Evolutionary conservation across 257 asterid species (phyloP), one percentile per base, ranked within the genome.

Genomic region (Jacaranda copaia): DNA sequence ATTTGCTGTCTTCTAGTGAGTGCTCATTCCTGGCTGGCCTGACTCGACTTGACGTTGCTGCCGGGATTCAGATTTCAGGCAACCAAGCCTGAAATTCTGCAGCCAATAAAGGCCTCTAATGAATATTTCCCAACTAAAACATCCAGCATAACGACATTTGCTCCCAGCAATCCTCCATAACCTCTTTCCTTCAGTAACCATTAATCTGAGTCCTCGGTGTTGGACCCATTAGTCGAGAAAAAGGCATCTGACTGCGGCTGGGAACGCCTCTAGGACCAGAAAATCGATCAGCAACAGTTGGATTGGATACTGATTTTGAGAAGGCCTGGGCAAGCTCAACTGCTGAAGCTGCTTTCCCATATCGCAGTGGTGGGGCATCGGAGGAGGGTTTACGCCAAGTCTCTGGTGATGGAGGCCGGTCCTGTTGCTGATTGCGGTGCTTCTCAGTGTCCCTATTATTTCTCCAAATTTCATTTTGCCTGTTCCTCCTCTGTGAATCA

Each of bases 311-410:
- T 4, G 99, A 86, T 81, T 79, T 91, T 3, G 98, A 95, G 77
- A 93, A 95, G 72, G 94, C 95, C 78, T 90, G 93, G 56, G 99
- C 98, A 67, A 95, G 97, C 90, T 93, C 99, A 18, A 95, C 87
- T 10, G 99, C 97, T 10, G 99, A 90, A 61, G 97, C 88, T 48
- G 91, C 96, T 84, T 91, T 95, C 48, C 97, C 95, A 58, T 79
- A 82, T 13, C 92, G 93, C 39, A 65, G 14, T 5, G 84, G 83
- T 25, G 85, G 82, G 77, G 80, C 76, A 75, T 85, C 90, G 1
- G 86, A 76, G 15, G 88, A 70, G 8, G 81, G 94, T 81, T 87
- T 92, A 76, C 96, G 96, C 99, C 99, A 95, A 0, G 94, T 91
- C 79, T 95, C 98, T 3, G 99, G 97, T 42, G 99, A 95, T 36